Evolutionary conservation across 106 monocot genomes (phyloP).

Genomic region (Acorus calamus): DNA sequence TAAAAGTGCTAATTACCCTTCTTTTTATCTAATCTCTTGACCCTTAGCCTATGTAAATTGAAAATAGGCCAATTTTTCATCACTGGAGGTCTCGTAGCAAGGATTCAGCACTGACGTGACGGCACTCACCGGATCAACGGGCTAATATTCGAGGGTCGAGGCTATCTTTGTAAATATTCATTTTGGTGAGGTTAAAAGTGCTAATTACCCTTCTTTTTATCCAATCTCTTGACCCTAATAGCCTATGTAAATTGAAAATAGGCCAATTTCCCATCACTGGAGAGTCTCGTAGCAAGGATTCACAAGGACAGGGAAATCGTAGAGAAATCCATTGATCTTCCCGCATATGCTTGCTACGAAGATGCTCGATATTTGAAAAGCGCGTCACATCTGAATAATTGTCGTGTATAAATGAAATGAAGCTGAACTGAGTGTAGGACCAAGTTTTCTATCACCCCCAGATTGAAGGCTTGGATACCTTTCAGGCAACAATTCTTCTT

Average conservation of each 20-base stretch:
- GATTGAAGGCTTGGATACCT: slow-evolving; percentile 34
- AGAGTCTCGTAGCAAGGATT: slow-evolving; percentile 84
- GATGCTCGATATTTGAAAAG: slow-evolving; percentile 45
- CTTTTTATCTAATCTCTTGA: too few species aligned
- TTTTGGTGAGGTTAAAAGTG: too few species aligned
- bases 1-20: too few species aligned
- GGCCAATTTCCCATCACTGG: slow-evolving; percentile 90
- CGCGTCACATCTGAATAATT: slow-evolving; percentile 4
- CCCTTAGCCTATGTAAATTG: too few species aligned
- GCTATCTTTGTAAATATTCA: too few species aligned
- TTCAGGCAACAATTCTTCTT: slow-evolving; percentile 2
- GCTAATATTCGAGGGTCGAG: too few species aligned
- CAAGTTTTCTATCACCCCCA: slow-evolving; percentile 13
- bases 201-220: too few species aligned
- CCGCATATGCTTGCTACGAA: slow-evolving; percentile 56
- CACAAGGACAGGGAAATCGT: slow-evolving; percentile 75
- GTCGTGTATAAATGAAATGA: not conserved
- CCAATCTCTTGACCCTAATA: not conserved
- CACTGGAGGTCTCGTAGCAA: too few species aligned
- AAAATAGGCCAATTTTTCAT: too few species aligned
- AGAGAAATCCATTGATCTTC: slow-evolving; percentile 76
- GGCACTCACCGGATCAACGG: too few species aligned
- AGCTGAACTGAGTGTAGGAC: too few species aligned
- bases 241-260: not conserved
- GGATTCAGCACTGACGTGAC: too few species aligned